Evolutionary conservation across 2,329 filamentous ascomycete genomes (phyloP), one percentile per base, ranked within the genome.

Genomic region (Fusarium sarcochroum): DNA sequence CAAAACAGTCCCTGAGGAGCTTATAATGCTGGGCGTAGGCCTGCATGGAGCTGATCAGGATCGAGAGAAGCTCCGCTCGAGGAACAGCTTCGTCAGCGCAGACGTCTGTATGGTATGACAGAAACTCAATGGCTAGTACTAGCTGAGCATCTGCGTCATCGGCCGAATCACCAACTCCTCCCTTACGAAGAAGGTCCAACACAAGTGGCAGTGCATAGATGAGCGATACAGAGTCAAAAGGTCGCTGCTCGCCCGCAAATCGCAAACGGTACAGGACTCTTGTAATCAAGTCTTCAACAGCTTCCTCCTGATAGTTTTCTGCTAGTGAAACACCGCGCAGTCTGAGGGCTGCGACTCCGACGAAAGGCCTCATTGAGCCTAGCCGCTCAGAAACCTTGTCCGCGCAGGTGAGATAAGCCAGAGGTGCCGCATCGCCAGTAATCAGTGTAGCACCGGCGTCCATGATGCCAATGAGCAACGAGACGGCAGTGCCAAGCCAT

Each of bases 11-110:
- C 78, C 95, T 97, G 80, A 98, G 89, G 59, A 94, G 84, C 80
- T 97, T 97, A 83, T 98, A 98, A 79, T 99, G 96, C 75, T 97
- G 94, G 44, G 90, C 91, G 78, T 97, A 97, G 63, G 82, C 87
- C 76, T 97, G 93, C 92, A 99, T 97, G 2, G 94, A 91, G 44
- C 84, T 84, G 58, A 97, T 90, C 37, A 99, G 83, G 5, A 87
- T 85, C 4, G 87, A 83, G 6, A 98, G 79, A 37, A 97, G 84
- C 60, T 94, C 88, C 51, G 87, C 85, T 10, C 96, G 90, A 30
- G 95, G 94, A 25, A 98, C 86, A 32, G 90, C 87, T 51, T 87
- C 84, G 72, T 97, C 92, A 30, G 88, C 85, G 76, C 91, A 97
- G 27, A 90, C 87, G 74, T 91, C 89, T 1, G 94, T 94, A 77